These are phyloP conservation scores for Primulina tabacum DNA, from an alignment of 257 asterid genomes.

Conservation along the genomic window DNA sequence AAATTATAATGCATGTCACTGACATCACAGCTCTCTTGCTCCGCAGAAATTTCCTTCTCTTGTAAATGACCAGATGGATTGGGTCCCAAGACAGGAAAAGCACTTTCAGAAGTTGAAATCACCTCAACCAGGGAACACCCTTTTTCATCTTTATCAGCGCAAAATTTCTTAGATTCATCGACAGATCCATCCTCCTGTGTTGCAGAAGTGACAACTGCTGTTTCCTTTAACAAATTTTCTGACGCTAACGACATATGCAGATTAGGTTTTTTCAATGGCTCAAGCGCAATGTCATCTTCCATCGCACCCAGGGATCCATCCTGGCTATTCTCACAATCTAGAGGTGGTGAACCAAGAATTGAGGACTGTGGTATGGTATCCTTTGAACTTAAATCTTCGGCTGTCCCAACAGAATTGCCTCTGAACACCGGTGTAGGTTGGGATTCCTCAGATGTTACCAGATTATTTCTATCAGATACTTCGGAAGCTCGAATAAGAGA, in stretches of 20 bases:
- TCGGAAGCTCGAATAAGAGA: constrained; percentile 32
- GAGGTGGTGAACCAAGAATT: constrained; percentile 23
- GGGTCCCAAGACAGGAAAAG: background rate
- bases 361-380: constrained; percentile 22
- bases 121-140: background rate
- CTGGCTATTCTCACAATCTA: constrained; percentile 26
- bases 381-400: constrained; percentile 27
- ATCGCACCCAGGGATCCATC: constrained; percentile 20
- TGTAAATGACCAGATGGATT: constrained; percentile 3
- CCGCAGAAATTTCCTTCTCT: constrained; percentile 13
- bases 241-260: constrained; percentile 23
- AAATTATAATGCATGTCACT: constrained; percentile 8
- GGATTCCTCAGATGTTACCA: constrained; percentile 29
- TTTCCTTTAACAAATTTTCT: constrained; percentile 27
- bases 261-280: constrained; percentile 19
- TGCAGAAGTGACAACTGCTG: constrained; percentile 21
- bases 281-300: constrained; percentile 20
- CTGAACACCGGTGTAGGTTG: constrained; percentile 16
- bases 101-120: background rate
- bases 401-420: constrained; percentile 26
- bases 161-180: constrained; percentile 19
- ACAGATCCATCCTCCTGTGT: constrained; percentile 9
- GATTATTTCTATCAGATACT: constrained; percentile 24
- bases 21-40: background rate
- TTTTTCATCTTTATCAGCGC: constrained; percentile 16